A percentile compares a stretch with the other conserved stretches of the same genome.
Evolutionary conservation across 139 green algal species (phyloP).

Genomic region (Chlorella sp.): DNA sequence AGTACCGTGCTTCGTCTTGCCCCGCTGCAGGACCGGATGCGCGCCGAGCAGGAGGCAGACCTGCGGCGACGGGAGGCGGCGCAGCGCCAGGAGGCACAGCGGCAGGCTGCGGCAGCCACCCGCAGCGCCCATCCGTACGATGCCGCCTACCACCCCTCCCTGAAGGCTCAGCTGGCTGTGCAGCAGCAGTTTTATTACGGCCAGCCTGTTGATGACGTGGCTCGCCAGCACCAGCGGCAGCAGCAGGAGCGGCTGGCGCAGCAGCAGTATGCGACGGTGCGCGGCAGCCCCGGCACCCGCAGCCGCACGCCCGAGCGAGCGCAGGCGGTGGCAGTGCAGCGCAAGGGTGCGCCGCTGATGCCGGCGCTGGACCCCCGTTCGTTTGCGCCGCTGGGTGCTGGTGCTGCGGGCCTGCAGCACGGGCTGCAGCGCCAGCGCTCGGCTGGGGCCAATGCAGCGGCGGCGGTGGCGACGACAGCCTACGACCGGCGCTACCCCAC

Average conservation of each 20-base stretch:
- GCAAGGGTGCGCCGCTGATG: no score
- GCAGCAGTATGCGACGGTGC: not conserved
- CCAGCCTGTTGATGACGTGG: not conserved
- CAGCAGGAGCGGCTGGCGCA: not conserved
- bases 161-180: not conserved
- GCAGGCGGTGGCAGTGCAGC: no score
- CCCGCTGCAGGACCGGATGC: not conserved
- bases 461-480: no score
- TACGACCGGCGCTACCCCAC: not conserved
- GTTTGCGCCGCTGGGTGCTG: constrained; percentile 22
- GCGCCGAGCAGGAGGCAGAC: not conserved
- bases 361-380: not conserved
- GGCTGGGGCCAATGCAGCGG: no score
- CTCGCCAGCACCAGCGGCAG: not conserved
- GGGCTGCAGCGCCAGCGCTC: not conserved
- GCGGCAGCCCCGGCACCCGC: no score
- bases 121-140: constrained; percentile 7
- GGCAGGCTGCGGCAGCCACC: not conserved
- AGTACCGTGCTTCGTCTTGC: not conserved
- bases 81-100: not conserved
- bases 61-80: not conserved
- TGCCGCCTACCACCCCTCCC: not conserved
- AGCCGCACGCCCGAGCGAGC: no score
- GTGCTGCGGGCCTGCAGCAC: not conserved
- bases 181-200: constrained; percentile 5